Evolutionary conservation across 2,329 filamentous ascomycete species (phyloP).

Genomic region (Sarocladiaceae sp.): DNA sequence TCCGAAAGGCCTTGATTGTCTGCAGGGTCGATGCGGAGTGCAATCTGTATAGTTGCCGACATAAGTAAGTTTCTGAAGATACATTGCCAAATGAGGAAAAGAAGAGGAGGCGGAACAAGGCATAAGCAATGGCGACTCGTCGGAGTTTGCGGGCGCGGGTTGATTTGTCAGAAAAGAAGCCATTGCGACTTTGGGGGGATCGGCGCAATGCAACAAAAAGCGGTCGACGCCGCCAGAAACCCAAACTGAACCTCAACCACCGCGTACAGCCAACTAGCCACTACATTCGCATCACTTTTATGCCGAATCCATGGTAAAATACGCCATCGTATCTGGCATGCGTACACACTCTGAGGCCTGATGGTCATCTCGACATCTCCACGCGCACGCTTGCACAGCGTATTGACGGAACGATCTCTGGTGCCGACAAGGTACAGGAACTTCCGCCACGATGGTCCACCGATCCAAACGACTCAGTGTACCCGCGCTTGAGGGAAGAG

Average conservation of each 20-base stretch:
- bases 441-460: too few relatives aligned
- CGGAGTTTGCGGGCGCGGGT: neutral
- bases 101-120: neutral
- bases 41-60: constrained; percentile 39
- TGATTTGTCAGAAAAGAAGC: constrained; percentile 6
- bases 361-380: too few relatives aligned
- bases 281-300: neutral
- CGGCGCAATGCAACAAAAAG: neutral
- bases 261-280: neutral
- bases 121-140: neutral
- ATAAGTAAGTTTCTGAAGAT: constrained; percentile 8
- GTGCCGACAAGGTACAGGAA: too few relatives aligned
- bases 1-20: constrained; percentile 54
- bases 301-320: too few relatives aligned
- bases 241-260: too few relatives aligned
- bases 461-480: too few relatives aligned
- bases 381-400: too few relatives aligned
- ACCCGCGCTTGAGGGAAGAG: too few relatives aligned
- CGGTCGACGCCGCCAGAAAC: neutral
- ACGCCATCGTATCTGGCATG: too few relatives aligned
- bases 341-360: too few relatives aligned
- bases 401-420: too few relatives aligned
- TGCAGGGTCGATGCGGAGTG: constrained; percentile 46
- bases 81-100: neutral
- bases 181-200: neutral